Evolutionary conservation across 2,329 filamentous ascomycete species (phyloP), one percentile per base, ranked within the genome.

Genomic region (Sclerotinia sclerotiorum): DNA sequence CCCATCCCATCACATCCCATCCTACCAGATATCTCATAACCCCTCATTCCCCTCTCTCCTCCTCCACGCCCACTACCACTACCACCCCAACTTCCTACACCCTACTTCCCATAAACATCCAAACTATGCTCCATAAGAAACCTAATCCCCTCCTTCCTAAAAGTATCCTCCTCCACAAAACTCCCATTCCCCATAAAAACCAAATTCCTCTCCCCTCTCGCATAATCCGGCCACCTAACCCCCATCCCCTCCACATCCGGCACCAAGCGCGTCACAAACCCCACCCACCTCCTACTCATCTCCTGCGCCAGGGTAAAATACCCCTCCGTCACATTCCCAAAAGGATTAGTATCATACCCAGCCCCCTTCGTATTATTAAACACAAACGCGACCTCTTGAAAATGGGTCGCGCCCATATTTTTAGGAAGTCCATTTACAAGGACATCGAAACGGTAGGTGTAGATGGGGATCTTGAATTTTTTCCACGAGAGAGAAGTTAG

Each of bases 361-460:
- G 77, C 69, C 1, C 84, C 85, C 5, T 79, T 70, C 8, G 80
- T 75, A 70, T 88, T 87, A 71, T 84, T 75, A 63, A 87, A 84
- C 8, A 87, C 84, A 70, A 85, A 85, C 0, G 81, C 79, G 0
- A 86, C 82, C 74, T 86, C 84, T 68, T 82, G 76, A 74, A 82
- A 82, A 71, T 83, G 81, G 48, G 76, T 75, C 6, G 74, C 73
- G 21, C 79, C 79, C 5, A 68, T 63, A 8, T 63, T 49, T 56
- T 56, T 44, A 0, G 74, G 66, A 4, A 77, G 11, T 3, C 78
- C 79, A 44, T 78, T 77, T 11, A 78, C 74, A 11, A 70, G 71
- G 3, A 82, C 81, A 68, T 84, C 79, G 71, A 83, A 84, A 49
- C 80, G 78, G 77, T 84, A 85, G 21, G 72, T 74, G 70, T 78